Conservation (phyloP, 2,329 filamentous ascomycete genomes). For the Fusarium decemcellulare region DNA sequence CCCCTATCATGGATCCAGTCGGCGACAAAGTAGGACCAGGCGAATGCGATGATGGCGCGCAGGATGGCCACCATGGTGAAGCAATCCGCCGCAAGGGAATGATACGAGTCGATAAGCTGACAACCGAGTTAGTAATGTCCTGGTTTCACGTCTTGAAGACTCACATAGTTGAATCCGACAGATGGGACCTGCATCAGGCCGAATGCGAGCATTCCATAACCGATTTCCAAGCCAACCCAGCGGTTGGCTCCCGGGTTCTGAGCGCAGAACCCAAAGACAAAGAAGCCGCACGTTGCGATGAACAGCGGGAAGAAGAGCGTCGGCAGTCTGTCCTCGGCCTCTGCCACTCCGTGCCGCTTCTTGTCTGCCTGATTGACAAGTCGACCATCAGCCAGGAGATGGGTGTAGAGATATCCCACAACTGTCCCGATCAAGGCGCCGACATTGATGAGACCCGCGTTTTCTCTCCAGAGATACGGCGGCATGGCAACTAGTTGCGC, state of each 20-base stretch:
- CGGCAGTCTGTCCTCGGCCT: slow-evolving; percentile 52
- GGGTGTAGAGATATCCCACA: slow-evolving; percentile 46
- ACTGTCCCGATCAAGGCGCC: slow-evolving; percentile 51
- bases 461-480: slow-evolving; percentile 53
- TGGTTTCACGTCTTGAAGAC: background rate
- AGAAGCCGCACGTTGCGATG: slow-evolving; percentile 50
- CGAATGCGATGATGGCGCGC: slow-evolving; percentile 64
- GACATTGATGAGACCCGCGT: slow-evolving; percentile 53
- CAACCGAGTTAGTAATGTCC: background rate
- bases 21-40: slow-evolving; percentile 68
- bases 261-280: slow-evolving; percentile 56
- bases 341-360: slow-evolving; percentile 45
- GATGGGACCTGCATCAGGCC: slow-evolving; percentile 57
- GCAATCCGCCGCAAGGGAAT: slow-evolving; percentile 62
- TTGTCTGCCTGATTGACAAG: slow-evolving; percentile 28
- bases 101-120: slow-evolving; percentile 66
- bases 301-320: slow-evolving; percentile 49
- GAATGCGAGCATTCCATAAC: slow-evolving; percentile 55
- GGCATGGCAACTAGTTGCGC: slow-evolving; percentile 48
- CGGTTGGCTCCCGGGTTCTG: slow-evolving; percentile 46
- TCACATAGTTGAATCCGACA: slow-evolving; percentile 57
- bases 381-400: slow-evolving; percentile 40
- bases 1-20: slow-evolving; percentile 62
- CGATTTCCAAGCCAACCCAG: slow-evolving; percentile 54
- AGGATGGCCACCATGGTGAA: slow-evolving; percentile 67